Evolutionary conservation across 2,329 filamentous ascomycete species (phyloP).

Genomic region (Hypoxylon sp.): DNA sequence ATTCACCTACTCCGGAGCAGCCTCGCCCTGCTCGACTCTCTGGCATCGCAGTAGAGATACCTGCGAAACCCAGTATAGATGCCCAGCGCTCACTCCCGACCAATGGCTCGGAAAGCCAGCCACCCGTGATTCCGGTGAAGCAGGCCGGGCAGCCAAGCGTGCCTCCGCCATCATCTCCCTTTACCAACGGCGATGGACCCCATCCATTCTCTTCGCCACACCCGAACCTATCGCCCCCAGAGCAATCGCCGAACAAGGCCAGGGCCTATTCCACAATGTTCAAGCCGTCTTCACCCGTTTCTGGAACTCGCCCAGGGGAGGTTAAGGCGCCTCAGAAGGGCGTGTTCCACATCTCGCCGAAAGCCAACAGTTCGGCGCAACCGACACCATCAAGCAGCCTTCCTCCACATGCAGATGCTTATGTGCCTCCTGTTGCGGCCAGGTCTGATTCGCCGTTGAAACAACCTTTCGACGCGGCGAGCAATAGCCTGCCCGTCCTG

Average conservation of each 20-base stretch:
- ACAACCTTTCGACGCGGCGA: slow-evolving; percentile 37
- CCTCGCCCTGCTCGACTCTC: slow-evolving; percentile 16
- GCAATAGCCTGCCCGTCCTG: slow-evolving; percentile 35
- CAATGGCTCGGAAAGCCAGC: slow-evolving; percentile 33
- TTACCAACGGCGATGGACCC: slow-evolving; percentile 44
- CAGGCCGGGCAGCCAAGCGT: slow-evolving; percentile 39
- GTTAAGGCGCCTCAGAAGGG: slow-evolving; percentile 43
- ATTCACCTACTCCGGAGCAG: slow-evolving; percentile 32
- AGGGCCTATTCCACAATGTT: slow-evolving; percentile 51
- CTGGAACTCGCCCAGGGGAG: slow-evolving; percentile 30
- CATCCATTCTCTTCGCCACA: slow-evolving; percentile 55
- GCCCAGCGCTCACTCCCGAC: slow-evolving; percentile 22
- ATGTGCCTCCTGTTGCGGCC: slow-evolving; percentile 33
- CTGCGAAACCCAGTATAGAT: slow-evolving; percentile 23
- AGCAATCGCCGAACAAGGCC: slow-evolving; percentile 51
- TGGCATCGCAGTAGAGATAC: slow-evolving; percentile 34
- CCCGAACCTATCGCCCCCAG: slow-evolving; percentile 52
- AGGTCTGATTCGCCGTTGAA: slow-evolving; percentile 43
- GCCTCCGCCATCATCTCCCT: slow-evolving; percentile 40
- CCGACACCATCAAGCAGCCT: slow-evolving; percentile 30
- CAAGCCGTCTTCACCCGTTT: slow-evolving; percentile 44
- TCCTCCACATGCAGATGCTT: slow-evolving; percentile 35
- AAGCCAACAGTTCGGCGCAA: slow-evolving; percentile 34
- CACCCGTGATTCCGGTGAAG: slow-evolving; percentile 43
- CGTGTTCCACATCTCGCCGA: slow-evolving; percentile 44